Percentiles rank a stretch among this genome's conserved stretches.
Conservation (phyloP, 192 early-diverging fungal species). For the Cetraspora pellucida region DNA sequence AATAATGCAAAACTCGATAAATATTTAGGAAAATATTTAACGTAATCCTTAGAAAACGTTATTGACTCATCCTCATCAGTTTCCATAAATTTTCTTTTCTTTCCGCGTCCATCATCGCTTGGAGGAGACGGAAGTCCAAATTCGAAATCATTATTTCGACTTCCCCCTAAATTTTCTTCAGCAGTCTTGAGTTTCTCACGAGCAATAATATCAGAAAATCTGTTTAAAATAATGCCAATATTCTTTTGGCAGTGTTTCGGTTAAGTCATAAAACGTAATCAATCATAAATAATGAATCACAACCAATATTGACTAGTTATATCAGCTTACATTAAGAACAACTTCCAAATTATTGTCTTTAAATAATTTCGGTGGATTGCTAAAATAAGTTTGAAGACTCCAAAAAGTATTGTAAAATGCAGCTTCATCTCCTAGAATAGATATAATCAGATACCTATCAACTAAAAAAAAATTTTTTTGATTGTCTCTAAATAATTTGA, state of each 20-base stretch:
- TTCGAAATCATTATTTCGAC: too few species aligned
- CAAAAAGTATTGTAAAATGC: constrained; percentile 76
- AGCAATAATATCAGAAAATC: neutral
- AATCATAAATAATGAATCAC: too few species aligned
- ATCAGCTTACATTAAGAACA: constrained; percentile 38
- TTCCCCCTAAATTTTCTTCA: neutral
- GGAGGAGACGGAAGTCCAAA: too few species aligned
- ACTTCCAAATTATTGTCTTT: constrained; percentile 40
- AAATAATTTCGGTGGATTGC: constrained; percentile 63
- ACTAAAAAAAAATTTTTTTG: neutral
- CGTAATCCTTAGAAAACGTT: constrained; percentile 23
- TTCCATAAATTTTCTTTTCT: neutral
- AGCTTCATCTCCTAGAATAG: constrained; percentile 30
- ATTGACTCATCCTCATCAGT: neutral
- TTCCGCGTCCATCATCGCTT: neutral
- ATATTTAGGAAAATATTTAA: constrained; percentile 77
- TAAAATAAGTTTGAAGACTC: constrained; percentile 76
- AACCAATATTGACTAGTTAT: neutral
- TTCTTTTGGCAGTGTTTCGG: neutral
- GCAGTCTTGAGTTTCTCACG: neutral
- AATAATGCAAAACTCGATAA: constrained; percentile 72
- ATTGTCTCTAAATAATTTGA: neutral
- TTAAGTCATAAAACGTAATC: neutral
- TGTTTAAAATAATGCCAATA: neutral
- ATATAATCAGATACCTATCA: neutral